These are phyloP conservation scores for Xylaria sp. DNA, from an alignment of 2,329 filamentous ascomycete species.

Conservation along the genomic window DNA sequence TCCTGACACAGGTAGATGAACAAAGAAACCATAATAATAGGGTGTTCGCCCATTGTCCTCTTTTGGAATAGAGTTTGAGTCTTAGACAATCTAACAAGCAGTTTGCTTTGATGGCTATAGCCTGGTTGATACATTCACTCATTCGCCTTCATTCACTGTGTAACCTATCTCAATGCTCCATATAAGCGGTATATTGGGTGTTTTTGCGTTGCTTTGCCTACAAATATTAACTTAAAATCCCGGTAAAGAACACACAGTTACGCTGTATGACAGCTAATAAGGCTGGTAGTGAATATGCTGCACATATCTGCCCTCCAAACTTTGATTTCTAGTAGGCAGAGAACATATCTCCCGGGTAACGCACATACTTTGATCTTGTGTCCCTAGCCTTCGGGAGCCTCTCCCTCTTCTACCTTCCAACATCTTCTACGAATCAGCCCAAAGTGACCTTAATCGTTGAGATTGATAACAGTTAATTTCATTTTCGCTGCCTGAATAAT, in stretches of 20 bases:
- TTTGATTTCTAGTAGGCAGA: neutral
- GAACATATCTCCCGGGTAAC: neutral
- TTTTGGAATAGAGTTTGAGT: slow-evolving; percentile 11
- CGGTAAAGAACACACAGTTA: neutral
- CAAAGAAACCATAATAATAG: neutral
- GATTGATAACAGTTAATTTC: neutral
- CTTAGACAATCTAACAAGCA: slow-evolving; percentile 23
- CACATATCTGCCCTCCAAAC: neutral
- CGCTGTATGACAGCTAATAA: neutral
- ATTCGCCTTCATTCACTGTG: neutral
- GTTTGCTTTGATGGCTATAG: slow-evolving; percentile 3
- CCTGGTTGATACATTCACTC: neutral
- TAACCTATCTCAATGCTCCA: neutral
- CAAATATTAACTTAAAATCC: neutral
- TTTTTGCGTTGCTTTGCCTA: neutral
- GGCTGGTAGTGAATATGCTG: neutral
- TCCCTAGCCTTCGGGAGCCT: neutral
- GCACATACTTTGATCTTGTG: neutral
- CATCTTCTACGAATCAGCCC: neutral
- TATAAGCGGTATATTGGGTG: neutral
- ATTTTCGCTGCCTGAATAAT: neutral
- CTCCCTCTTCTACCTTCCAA: neutral
- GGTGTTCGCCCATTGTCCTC: slow-evolving; percentile 9
- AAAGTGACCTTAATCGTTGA: neutral
- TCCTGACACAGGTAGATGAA: slow-evolving; percentile 24